phyloP scores from a whole-genome alignment of 495 filamentous ascomycete genomes.

The Neurospora sp. region DNA sequence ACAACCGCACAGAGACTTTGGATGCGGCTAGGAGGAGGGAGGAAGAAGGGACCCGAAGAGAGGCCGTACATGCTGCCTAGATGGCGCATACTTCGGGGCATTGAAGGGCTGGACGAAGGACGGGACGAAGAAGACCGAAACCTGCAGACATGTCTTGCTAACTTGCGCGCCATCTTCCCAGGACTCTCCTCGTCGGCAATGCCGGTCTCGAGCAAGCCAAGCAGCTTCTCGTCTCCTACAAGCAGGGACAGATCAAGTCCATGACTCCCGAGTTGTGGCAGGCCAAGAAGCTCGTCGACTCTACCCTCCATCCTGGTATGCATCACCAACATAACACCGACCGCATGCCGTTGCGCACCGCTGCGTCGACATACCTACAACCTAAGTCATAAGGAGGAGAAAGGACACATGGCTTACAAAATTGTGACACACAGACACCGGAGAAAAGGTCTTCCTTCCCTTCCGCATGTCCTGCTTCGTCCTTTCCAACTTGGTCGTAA shows the following conservation, averaged over 20 bases:
- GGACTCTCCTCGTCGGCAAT: conserved; percentile 69
- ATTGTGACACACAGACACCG: conserved; percentile 57
- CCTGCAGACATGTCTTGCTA: background rate
- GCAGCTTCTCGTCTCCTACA: conserved; percentile 64
- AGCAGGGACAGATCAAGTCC: conserved; percentile 57
- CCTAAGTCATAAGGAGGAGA: background rate
- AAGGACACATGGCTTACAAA: conserved; percentile 2
- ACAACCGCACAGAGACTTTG: background rate
- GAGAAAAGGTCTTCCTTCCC: conserved; percentile 80
- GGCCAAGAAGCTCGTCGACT: conserved; percentile 94
- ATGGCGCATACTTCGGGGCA: background rate
- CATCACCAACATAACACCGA: conserved; percentile 27
- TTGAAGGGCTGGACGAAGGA: background rate
- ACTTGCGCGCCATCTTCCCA: conserved; percentile 22
- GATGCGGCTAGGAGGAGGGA: background rate
- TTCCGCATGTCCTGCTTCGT: conserved; percentile 97
- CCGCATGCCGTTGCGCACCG: background rate
- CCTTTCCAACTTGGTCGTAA: conserved; percentile 86
- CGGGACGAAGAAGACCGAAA: background rate
- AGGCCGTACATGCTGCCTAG: background rate
- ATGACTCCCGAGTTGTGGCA: conserved; percentile 91
- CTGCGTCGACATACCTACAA: background rate
- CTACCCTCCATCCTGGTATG: conserved; percentile 88
- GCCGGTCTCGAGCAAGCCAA: conserved; percentile 78
- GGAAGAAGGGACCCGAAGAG: background rate